Percentiles rank a stretch among this genome's conserved stretches.
Evolutionary conservation across 2,329 filamentous ascomycete genomes (phyloP).

Genomic region (Hirsutella minnesotensis): DNA sequence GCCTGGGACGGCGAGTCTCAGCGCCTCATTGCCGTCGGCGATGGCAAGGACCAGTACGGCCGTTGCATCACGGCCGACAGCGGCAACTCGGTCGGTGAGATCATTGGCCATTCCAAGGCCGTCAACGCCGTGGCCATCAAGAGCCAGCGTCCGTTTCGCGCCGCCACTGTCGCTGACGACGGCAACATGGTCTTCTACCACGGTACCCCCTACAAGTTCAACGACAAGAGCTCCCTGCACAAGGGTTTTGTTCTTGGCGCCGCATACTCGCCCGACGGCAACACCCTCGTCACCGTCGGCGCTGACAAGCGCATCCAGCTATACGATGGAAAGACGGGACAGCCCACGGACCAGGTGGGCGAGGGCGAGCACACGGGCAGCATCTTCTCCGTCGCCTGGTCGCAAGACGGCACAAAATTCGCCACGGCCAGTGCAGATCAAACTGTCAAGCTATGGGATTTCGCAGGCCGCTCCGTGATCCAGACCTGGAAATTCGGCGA

Average conservation of each 20-base stretch:
- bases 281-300: conserved; percentile 71
- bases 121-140: conserved; percentile 88
- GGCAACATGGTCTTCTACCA: conserved; percentile 84
- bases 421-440: conserved; percentile 90
- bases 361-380: conserved; percentile 83
- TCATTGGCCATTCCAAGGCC: conserved; percentile 79
- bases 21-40: conserved; percentile 89
- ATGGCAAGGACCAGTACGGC: conserved; percentile 86
- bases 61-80: conserved; percentile 92
- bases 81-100: conserved; percentile 91
- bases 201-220: conserved; percentile 92
- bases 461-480: conserved; percentile 61
- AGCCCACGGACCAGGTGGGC: conserved; percentile 64
- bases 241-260: conserved; percentile 81
- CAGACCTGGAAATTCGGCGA: conserved; percentile 83
- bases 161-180: conserved; percentile 85
- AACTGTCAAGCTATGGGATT: conserved; percentile 91
- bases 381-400: conserved; percentile 87
- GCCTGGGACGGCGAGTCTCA: conserved; percentile 97
- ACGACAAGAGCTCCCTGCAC: conserved; percentile 70
- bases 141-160: conserved; percentile 79
- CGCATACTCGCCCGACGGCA: conserved; percentile 83
- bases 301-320: conserved; percentile 89
- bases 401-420: conserved; percentile 71
- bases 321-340: conserved; percentile 93